Conservation (phyloP, 192 early-diverging fungal species). For the Jimgerdemannia lactiflua region DNA sequence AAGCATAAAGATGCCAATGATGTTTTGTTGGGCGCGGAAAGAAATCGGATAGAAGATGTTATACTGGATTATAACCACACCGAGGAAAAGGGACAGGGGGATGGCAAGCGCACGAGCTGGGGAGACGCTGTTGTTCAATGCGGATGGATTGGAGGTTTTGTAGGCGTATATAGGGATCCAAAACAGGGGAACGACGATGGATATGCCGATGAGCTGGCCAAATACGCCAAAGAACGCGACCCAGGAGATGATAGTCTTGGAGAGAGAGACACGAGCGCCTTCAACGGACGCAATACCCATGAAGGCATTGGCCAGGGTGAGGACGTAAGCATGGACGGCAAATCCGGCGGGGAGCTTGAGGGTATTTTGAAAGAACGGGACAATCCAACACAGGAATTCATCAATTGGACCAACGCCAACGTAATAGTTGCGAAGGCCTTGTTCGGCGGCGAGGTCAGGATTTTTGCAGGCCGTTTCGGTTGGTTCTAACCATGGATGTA, state of each 20-base stretch:
- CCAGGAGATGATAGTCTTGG: conserved; percentile 3
- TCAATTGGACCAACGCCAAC: neutral
- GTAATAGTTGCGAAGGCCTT: neutral
- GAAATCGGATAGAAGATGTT: neutral
- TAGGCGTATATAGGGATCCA: conserved; percentile 14
- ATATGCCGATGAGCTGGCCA: conserved; percentile 5
- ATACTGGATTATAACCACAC: neutral
- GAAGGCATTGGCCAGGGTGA: conserved; percentile 2
- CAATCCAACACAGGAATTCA: conserved; percentile 14
- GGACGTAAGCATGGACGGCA: neutral
- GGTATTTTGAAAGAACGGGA: conserved; percentile 8
- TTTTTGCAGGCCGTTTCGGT: neutral
- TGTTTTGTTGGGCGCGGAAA: neutral
- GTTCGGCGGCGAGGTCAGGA: neutral
- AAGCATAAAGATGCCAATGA: neutral
- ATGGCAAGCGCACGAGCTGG: neutral
- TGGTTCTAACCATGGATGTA: neutral
- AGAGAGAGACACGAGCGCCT: conserved; percentile 6
- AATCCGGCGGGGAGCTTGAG: neutral
- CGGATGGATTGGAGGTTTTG: neutral
- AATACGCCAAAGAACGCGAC: conserved; percentile 8
- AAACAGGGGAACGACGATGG: conserved; percentile 7
- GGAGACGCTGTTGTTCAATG: neutral
- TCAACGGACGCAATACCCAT: conserved; percentile 7
- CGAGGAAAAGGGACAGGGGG: neutral